Conservation (phyloP, 2,329 filamentous ascomycete species). For the Hymenoscyphus repandus region DNA sequence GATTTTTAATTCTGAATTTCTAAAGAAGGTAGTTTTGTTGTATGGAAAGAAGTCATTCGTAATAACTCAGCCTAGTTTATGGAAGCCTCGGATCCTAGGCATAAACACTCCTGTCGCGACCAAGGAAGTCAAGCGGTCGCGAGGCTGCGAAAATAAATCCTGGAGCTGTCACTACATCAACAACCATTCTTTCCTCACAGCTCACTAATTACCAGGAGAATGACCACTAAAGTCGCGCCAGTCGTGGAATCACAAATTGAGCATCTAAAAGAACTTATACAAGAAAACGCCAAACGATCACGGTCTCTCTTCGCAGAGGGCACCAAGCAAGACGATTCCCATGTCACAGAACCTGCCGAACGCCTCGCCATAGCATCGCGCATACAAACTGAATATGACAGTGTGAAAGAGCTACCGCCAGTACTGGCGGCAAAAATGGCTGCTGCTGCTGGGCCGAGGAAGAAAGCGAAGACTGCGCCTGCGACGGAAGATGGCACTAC, state of each 20-base stretch:
- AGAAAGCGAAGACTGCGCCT: constrained; percentile 49
- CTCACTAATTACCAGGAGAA: constrained; percentile 9
- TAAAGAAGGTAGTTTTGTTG: background rate
- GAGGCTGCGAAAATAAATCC: constrained; percentile 13
- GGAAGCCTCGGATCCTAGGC: constrained; percentile 7
- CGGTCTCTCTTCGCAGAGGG: constrained; percentile 36
- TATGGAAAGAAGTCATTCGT: constrained; percentile 6
- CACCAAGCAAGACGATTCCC: constrained; percentile 16
- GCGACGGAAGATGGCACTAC: constrained; percentile 26
- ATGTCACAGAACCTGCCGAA: constrained; percentile 26
- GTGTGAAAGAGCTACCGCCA: constrained; percentile 71
- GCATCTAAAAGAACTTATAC: constrained; percentile 35
- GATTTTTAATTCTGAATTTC: background rate
- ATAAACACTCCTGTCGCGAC: constrained; percentile 4
- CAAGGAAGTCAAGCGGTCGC: constrained; percentile 1
- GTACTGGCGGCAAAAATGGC: constrained; percentile 76
- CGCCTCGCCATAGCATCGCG: constrained; percentile 26
- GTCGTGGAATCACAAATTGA: constrained; percentile 14
- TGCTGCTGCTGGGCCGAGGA: constrained; percentile 54
- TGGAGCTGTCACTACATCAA: background rate
- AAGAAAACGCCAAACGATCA: constrained; percentile 38
- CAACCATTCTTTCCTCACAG: background rate
- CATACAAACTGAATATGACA: constrained; percentile 61
- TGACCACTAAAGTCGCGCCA: constrained; percentile 9
- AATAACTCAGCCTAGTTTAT: constrained; percentile 10